A percentile compares a stretch with the other conserved stretches of the same genome.
Evolutionary conservation across 2,329 filamentous ascomycete genomes (phyloP).

Genomic region (Akanthomyces muscarius): DNA sequence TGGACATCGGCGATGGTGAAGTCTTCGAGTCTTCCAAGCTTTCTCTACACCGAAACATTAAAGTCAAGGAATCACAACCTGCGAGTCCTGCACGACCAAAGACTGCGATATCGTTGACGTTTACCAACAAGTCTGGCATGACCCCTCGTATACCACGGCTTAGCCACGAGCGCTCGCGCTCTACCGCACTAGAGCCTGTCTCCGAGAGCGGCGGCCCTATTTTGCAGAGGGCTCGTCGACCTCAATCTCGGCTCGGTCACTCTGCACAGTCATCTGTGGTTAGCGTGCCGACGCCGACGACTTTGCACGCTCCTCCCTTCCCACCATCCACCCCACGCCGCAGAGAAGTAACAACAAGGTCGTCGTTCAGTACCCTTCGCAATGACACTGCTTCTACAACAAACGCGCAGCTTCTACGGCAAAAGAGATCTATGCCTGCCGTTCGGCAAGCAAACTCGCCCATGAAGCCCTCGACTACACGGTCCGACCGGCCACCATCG

Average conservation of each 20-base stretch:
- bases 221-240: constrained; percentile 53
- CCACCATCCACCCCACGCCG: constrained; percentile 58
- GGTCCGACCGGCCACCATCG: constrained; percentile 58
- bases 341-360: constrained; percentile 54
- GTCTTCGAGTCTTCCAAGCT: constrained; percentile 76
- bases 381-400: constrained; percentile 58
- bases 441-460: constrained; percentile 51
- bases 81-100: constrained; percentile 67
- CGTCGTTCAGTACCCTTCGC: constrained; percentile 51
- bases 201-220: constrained; percentile 81
- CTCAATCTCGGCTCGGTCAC: constrained; percentile 66
- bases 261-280: constrained; percentile 65
- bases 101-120: constrained; percentile 81
- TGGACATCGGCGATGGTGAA: constrained; percentile 82
- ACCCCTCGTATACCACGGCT: constrained; percentile 77
- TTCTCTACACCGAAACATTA: constrained; percentile 86
- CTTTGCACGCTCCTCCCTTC: constrained; percentile 49
- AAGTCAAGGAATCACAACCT: constrained; percentile 69
- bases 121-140: constrained; percentile 70
- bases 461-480: constrained; percentile 43
- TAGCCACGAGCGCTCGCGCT: constrained; percentile 65
- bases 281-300: constrained; percentile 58
- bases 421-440: constrained; percentile 62
- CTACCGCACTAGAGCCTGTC: constrained; percentile 78
- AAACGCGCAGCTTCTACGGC: constrained; percentile 58